Evolutionary conservation across 495 filamentous ascomycete species (phyloP), one percentile per base, ranked within the genome.

Genomic region (Aspergillus sparsus): DNA sequence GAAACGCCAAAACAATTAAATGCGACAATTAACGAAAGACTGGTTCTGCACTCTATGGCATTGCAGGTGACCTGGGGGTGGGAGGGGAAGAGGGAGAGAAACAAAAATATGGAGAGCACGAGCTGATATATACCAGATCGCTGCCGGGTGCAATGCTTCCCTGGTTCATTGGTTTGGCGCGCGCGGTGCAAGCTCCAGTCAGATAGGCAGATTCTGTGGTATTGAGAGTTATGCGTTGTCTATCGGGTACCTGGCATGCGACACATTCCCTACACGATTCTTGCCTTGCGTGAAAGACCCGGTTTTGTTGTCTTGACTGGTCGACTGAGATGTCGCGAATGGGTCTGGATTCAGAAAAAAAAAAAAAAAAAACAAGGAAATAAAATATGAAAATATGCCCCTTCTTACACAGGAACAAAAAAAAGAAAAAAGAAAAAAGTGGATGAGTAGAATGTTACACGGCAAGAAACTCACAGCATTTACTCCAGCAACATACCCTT

Each of bases 21-120:
- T 46, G 31, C 45, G 36, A 63, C 60, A 57, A 21, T 55, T 63
- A 66, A 68, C 58, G 62, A 63, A 58, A 55, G 59, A 61, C 61
- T 61, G 47, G 50, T 35, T 21, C 42, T 61, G 58, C 53, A 53
- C 62, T 64, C 63, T 71, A 72, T 64, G 67, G 58, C 66, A 75
- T 67, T 57, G 62, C 60, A 55, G 53, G 60, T 58, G 39, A 60
- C 45, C 32, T 46, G 60, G 53, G 35, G 34, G 12, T 61, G 52
- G 49, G 47, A 53, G 54, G 60, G 37, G 34, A 66, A 53, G 51
- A 53, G 36, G 46, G 39, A 21, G 32, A 33, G 47, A 39, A 46
- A 13, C 6, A 60, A 31, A 36, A 53, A 42, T 53, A 36, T 18
- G 9, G 51, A 57, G 34, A 51, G 35, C 57, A 21, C 13, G 45